Conservation (phyloP, 139 green algal genomes). For the Microglena sp. region DNA sequence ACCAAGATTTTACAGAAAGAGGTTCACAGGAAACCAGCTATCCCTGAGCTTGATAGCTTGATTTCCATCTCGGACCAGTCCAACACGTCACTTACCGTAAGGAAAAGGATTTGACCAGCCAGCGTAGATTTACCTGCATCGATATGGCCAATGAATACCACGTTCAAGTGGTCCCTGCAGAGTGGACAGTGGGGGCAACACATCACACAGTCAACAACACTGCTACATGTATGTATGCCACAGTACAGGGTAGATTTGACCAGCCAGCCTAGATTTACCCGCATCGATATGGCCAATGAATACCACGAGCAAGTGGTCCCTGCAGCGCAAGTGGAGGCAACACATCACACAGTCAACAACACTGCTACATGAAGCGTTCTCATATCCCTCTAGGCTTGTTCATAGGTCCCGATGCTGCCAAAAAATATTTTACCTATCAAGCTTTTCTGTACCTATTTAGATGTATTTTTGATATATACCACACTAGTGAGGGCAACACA, state of each 20-base stretch:
- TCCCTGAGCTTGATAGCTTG: too few species aligned
- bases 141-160: slow-evolving; percentile 99
- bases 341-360: not conserved
- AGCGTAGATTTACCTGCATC: slow-evolving; percentile 98
- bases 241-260: not conserved
- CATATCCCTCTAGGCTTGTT: too few species aligned
- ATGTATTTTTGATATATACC: slow-evolving; percentile 71
- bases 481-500: not conserved
- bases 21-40: too few species aligned
- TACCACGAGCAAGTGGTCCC: slow-evolving; percentile 95
- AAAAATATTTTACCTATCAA: not conserved
- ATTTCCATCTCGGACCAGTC: not conserved
- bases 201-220: not conserved
- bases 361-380: too few species aligned
- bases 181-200: not conserved
- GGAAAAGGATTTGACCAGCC: slow-evolving; percentile 93
- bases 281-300: slow-evolving; percentile 78
- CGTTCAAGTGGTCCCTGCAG: slow-evolving; percentile 89
- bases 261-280: not conserved
- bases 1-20: too few species aligned
- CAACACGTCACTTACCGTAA: slow-evolving; percentile 45
- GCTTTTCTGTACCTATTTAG: not conserved
- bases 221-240: not conserved
- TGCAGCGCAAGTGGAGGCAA: slow-evolving; percentile 11
- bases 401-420: too few species aligned